A percentile compares a stretch with the other conserved stretches of the same genome.
Evolutionary conservation across 192 early-diverging fungal genomes (phyloP).

Genomic region (Allomyces macrogynus): DNA sequence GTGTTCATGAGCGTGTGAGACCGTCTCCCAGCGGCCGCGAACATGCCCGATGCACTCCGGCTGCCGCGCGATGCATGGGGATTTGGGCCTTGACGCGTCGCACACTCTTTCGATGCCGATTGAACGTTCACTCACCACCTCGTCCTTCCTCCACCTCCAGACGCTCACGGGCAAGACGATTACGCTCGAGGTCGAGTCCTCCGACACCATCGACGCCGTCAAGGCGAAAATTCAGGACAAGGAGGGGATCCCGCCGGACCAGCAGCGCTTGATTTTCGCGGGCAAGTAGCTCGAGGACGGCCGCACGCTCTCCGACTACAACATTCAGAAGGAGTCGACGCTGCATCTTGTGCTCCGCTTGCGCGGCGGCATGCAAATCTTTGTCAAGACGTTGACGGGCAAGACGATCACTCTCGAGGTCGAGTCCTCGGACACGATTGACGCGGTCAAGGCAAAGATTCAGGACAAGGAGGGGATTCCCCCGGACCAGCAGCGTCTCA

Average conservation of each 20-base stretch:
- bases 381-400: conserved; percentile 76
- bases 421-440: conserved; percentile 55
- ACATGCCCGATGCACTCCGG: too few relatives aligned
- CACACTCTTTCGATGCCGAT: too few relatives aligned
- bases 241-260: conserved; percentile 57
- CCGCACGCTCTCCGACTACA: conserved; percentile 49
- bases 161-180: conserved; percentile 62
- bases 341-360: conserved; percentile 48
- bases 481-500: conserved; percentile 65
- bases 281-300: conserved; percentile 63
- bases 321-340: conserved; percentile 53
- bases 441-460: conserved; percentile 66
- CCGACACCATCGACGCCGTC: conserved; percentile 59
- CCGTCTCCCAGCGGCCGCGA: too few relatives aligned
- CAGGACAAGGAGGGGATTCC: conserved; percentile 76
- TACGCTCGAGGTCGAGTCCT: conserved; percentile 52
- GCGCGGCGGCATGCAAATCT: conserved; percentile 46
- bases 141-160: conserved; percentile 18
- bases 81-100: too few relatives aligned
- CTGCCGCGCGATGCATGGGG: too few relatives aligned
- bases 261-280: conserved; percentile 61
- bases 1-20: too few relatives aligned
- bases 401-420: conserved; percentile 93
- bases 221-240: conserved; percentile 66
- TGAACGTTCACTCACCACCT: too few relatives aligned